A percentile compares a stretch with the other conserved stretches of the same genome.
These are phyloP conservation scores for Globisporangium apiculatum DNA, from an alignment of 352 stramenopile species.

Conservation along the genomic window DNA sequence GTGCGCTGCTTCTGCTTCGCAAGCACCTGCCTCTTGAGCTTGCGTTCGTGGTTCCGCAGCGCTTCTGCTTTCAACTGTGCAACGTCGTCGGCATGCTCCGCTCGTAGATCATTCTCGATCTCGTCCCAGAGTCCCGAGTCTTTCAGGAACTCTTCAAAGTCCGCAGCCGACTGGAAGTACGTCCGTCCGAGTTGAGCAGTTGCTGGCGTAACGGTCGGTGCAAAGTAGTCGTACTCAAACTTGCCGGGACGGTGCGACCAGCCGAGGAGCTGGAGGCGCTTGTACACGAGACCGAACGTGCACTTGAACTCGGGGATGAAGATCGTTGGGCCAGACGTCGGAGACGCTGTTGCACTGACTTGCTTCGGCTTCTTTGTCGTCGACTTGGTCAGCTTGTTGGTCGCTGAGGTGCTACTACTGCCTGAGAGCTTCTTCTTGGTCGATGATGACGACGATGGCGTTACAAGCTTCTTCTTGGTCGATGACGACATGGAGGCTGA, in stretches of 20 bases:
- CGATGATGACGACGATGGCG: slow-evolving; percentile 14
- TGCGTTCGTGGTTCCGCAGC: slow-evolving; percentile 3
- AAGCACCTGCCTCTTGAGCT: background rate
- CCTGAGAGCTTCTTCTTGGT: slow-evolving; percentile 15
- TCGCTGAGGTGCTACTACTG: background rate
- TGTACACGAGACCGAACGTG: slow-evolving; percentile 62
- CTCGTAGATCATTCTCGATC: slow-evolving; percentile 44
- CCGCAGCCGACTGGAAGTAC: slow-evolving; percentile 56
- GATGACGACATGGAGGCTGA: too few species aligned
- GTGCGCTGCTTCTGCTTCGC: slow-evolving; percentile 2
- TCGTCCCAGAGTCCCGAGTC: slow-evolving; percentile 46
- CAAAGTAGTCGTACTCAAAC: slow-evolving; percentile 84
- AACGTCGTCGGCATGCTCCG: slow-evolving; percentile 44
- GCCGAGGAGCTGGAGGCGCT: slow-evolving; percentile 45
- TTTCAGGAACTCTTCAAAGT: slow-evolving; percentile 57
- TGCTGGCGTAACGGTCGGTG: slow-evolving; percentile 46
- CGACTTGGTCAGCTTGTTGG: slow-evolving; percentile 10
- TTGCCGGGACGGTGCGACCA: slow-evolving; percentile 47
- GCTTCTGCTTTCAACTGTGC: slow-evolving; percentile 45
- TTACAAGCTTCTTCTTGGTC: slow-evolving; percentile 6
- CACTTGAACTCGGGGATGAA: slow-evolving; percentile 52
- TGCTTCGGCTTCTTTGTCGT: slow-evolving; percentile 15
- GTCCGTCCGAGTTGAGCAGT: slow-evolving; percentile 47
- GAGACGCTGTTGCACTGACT: slow-evolving; percentile 12
- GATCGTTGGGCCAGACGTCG: slow-evolving; percentile 19